Evolutionary conservation across 225 moss, liverwort and hornwort genomes (phyloP).

Genomic region (Polytrichum commune): DNA sequence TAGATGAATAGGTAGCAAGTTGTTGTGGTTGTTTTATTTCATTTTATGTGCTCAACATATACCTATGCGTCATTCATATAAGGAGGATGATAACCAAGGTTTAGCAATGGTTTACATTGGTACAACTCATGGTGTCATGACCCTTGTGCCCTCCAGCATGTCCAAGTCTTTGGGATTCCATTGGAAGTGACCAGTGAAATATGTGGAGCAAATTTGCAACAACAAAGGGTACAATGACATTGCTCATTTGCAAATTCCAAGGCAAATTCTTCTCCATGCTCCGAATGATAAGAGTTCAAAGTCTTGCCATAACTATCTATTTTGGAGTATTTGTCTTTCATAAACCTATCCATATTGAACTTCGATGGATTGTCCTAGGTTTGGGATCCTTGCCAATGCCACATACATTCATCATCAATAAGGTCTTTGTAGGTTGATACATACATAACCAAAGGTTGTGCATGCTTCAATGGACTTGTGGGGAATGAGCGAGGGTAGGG

Average conservation of each 20-base stretch:
- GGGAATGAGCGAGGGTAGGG: conserved; percentile 31
- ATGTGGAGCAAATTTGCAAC: conserved; percentile 30
- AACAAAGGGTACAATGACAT: conserved; percentile 13
- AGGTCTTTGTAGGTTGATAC: conserved; percentile 15
- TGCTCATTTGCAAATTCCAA: conserved; percentile 21
- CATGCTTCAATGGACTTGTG: conserved; percentile 28
- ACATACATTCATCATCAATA: conserved; percentile 28
- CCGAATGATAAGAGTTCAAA: conserved; percentile 34
- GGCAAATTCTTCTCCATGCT: conserved; percentile 26
- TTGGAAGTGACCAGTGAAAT: conserved; percentile 13
- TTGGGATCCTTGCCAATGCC: conserved; percentile 30
- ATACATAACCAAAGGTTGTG: conserved; percentile 13
- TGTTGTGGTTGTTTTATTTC: no score
- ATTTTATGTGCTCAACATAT: no score
- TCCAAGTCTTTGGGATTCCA: background rate
- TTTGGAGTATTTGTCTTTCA: conserved; percentile 1
- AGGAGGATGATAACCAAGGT: background rate
- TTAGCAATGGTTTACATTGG: conserved; percentile 23
- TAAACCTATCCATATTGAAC: conserved; percentile 28
- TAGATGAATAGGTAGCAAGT: no score
- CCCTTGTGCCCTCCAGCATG: conserved; percentile 27
- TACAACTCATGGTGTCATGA: conserved; percentile 18
- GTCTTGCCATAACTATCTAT: conserved; percentile 17
- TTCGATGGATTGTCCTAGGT: conserved; percentile 23
- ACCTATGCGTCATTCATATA: background rate